Conservation (phyloP, 169 alveolate species). For the Cyclospora cayetanensis region DNA sequence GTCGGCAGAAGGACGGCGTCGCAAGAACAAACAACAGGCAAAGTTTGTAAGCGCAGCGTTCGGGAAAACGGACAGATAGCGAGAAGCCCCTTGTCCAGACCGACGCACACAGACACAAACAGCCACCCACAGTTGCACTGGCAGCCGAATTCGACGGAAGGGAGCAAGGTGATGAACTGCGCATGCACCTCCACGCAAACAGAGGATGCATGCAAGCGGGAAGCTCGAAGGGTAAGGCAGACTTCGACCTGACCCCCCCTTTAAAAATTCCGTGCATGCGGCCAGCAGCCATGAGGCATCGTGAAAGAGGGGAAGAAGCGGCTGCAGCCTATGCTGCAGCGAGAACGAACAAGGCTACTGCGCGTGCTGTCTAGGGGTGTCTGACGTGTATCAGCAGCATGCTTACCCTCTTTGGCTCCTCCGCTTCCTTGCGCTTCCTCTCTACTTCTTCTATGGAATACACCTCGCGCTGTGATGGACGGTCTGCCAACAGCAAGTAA, state of each 20-base stretch:
- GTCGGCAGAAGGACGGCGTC: too few species aligned
- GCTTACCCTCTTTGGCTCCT: not conserved
- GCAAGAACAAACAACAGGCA: too few species aligned
- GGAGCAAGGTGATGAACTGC: not conserved
- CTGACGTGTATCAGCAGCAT: not conserved
- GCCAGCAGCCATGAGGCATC: not conserved
- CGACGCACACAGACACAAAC: not conserved
- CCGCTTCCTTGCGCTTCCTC: conserved; percentile 1
- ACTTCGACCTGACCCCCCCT: not conserved
- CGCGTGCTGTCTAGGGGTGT: not conserved
- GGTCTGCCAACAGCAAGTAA: not conserved
- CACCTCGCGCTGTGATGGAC: not conserved
- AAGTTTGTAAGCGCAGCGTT: too few species aligned
- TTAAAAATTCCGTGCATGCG: too few species aligned
- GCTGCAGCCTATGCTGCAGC: not conserved
- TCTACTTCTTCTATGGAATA: not conserved
- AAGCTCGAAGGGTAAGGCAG: not conserved
- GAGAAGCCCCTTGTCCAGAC: not conserved
- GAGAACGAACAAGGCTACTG: not conserved
- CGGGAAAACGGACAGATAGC: not conserved
- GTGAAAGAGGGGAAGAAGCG: not conserved
- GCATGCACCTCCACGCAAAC: too few species aligned
- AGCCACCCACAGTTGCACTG: not conserved
- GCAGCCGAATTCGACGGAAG: not conserved
- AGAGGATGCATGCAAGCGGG: not conserved